Evolutionary conservation across 2,329 filamentous ascomycete genomes (phyloP), one percentile per base, ranked within the genome.

Genomic region (Cordyceps pruinosa): DNA sequence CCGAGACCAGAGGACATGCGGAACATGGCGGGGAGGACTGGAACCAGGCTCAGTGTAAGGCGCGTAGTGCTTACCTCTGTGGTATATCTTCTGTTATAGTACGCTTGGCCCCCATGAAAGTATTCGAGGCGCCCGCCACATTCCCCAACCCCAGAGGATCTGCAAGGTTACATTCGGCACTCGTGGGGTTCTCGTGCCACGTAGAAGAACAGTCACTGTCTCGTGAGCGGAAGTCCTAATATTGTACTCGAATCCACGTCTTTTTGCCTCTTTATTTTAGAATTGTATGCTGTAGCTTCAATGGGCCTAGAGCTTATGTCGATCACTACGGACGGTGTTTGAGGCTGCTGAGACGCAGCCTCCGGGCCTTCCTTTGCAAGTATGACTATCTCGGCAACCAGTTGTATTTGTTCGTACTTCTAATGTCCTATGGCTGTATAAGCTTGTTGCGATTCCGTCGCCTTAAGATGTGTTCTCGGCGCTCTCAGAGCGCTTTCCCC

Each of bases 111-210:
- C 49, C 47, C 49, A 41, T 49, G 21, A 23, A 30, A 53, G 49
- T 19, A 46, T 48, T 32, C 28, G 34, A 19, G 46, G 55, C 41
- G 32, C 21, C 25, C 34, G 42, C 51, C 51, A 46, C 41, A 28
- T 35, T 45, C 19, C 19, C 17, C 10, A 2, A 34, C 51, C 15
- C 54, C 44, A 34, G 25, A 12, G 42, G 37, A 35, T 42, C 23
- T 57, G 55, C 19, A 57, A 57, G 47, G 55, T 57, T 57, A 57
- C 55, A 57, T 57, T 25, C 28, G 55, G 23, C 21, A 45, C 21
- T 47, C 35, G 23, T 49, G 21, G n/a, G 9, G 12, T 58, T 15
- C 30, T 19, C 23, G n/a, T n/a, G n/a, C n/a, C n/a, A n/a, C n/a
- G n/a, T n/a, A n/a, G n/a, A n/a, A n/a, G n/a, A n/a, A n/a, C n/a